Base-by-base conservation (phyloP, 768 basidiomycete species). In the Tylopilus intermedius region DNA sequence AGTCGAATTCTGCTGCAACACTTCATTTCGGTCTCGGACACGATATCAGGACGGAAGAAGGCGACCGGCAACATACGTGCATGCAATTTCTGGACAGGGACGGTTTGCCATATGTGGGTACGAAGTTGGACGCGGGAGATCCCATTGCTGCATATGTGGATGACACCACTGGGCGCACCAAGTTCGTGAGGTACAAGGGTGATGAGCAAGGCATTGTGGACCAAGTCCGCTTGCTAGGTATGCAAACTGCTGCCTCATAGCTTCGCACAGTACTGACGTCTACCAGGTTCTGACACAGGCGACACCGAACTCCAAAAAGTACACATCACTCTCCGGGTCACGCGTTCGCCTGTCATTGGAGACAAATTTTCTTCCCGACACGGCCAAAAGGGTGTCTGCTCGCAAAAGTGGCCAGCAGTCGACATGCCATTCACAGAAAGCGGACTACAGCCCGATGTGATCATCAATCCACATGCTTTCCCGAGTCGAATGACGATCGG, bases 391-490 rank as follows among this genome's bases (percentile, higher is more conserved):
- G 96, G 96, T 76, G 94, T 99, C 49, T 98, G 95, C 71, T 98
- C 95, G 45, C 96, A 99, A 68, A 97, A 96, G 73, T 99, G 94
- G 92, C 96, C 96, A 8, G 82, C 88, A 15, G 72, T 96, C 60
- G 96, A 99, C 67, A 97, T 99, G 96, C 96, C 96, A 13, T 98
- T 99, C 79, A 86, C 85, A 62, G 96, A 99, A 74, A 95, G 91
- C 53, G 96, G 96, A 14, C 94, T 99, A 80, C 95, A 97, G 70
- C 96, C 96, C 1, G 96, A 99, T 71, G 83, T 99, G 46, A 98
- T 99, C 69, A 98, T 99, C 76, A 99, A 99, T 72, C 96, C 96
- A 33, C 96, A 99, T 68, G 96, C 96, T 14, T 99, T 99, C 78
- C 96, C 96, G 2, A 90, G 86, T 77, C 90, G 96, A 61, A 99